Base-by-base conservation (phyloP, 1,284 basidiomycete species). In the Apiotrichum laibachii region DNA sequence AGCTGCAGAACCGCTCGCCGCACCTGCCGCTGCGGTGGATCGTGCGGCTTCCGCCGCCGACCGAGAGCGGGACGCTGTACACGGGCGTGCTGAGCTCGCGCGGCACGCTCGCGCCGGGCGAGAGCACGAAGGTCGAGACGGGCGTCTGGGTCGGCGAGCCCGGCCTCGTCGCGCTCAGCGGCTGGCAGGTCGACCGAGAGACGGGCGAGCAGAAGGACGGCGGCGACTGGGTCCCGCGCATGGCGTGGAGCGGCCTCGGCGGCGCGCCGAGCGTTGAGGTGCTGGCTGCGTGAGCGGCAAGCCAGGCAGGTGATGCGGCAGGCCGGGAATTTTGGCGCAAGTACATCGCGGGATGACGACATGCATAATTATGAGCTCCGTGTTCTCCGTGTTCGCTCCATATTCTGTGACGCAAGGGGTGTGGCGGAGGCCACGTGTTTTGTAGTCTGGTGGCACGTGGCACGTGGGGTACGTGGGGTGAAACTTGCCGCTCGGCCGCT, bases 1-100 rank as follows among this genome's bases (percentile, higher is more conserved):
- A 75, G 34, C 67, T 94, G 49, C 82, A 84, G 51, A 94, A 93
- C 66, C 64, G 68, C 16, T 79, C 77, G 1, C 72, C 74, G 0
- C 18, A 60, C 1, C 51, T 75, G 0, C 53, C 70, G 0, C 59
- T 60, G 11, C 61, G 72, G 37, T 72, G 69, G 63, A 61, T 71
- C 31, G 54, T 77, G 12, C 56, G 64, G 15, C 62, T 75, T 16
- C 70, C 71, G 10, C 16, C 48, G 1, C 59, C 59, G 6, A 26
- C 13, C 15, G 37, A 40, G 46, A 35, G 26, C n/a, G 47, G 35
- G 8, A 46, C 58, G 9, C 44, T 56, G 15, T 75, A 64, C 57
- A 60, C 60, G 0, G 73, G 71, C 33, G 22, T 54, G 11, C 65
- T 74, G 12, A 40, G 42, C 5, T 56, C 63, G 45, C 62, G 68